Base-by-base conservation (phyloP, 805 yeast species). In the Zygosaccharomyces pseudorouxii region DNA sequence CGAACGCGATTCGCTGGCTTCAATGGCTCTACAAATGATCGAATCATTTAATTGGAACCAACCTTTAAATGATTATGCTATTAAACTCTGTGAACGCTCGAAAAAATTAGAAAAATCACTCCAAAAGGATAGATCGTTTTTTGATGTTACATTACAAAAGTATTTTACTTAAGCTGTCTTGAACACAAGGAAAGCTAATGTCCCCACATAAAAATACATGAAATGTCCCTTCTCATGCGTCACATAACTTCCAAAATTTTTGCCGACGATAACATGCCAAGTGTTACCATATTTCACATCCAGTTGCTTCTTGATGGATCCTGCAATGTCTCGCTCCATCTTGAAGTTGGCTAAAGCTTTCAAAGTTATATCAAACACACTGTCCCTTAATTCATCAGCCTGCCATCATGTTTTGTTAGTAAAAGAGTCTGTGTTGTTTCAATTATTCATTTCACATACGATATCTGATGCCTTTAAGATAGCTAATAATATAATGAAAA, bases 191-290 rank as follows among this genome's bases (percentile, higher is more conserved):
- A 83, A 76, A 3, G 93, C 93, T 46, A 77, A 68, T 37, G 80
- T 79, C 30, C 81, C 90, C 55, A 84, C 73, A 68, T 84, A 86
- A 59, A 81, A 84, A 60, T 86, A 86, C 10, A 81, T 71, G 59
- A 86, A 86, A 57, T 73, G 74, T 1, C 89, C 90, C 55, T 80
- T 80, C 65, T 85, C 87, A 60, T 86, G 93, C 10, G 90, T 82
- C 16, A 86, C 89, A 62, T 82, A 84, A 42, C 85, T 78, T 3
- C 93, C 92, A 66, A 86, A 86, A 57, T 81, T 82, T 64, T 79
- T 82, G 9, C 93, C 95, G 46, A 84, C 89, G 43, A 86, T 76
- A 2, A 84, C 87, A 63, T 86, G 92, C 95, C 93, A 86, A 35
- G 87, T 79, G 25, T 81, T 76, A 0, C 90, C 92, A 50, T 74